These are phyloP conservation scores for Plasmodium blacklocki DNA, from an alignment of 169 alveolate species.

Conservation along the genomic window DNA sequence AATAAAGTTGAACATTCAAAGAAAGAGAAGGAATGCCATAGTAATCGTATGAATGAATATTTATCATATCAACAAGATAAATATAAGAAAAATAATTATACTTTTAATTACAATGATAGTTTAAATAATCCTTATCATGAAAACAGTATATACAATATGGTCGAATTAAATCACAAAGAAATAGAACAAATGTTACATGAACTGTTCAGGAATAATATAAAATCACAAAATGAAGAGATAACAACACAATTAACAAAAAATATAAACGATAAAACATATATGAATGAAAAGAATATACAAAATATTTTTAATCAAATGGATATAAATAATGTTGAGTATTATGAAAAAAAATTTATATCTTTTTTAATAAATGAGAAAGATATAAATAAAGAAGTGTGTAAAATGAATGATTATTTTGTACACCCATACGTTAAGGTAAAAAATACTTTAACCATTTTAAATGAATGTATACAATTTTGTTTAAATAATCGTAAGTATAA, in stretches of 20 bases:
- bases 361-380: slow-evolving; percentile 49
- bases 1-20: neutral
- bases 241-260: neutral
- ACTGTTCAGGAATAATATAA: too few species aligned
- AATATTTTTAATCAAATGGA: neutral
- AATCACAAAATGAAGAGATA: neutral
- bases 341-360: slow-evolving; percentile 41
- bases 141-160: neutral
- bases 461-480: slow-evolving; percentile 30
- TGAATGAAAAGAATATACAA: neutral
- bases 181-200: neutral
- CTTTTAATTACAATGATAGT: neutral
- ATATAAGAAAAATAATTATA: neutral
- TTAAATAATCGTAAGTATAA: slow-evolving; percentile 40
- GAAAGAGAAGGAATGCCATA: neutral
- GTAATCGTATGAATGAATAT: neutral
- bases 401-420: slow-evolving; percentile 2
- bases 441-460: slow-evolving; percentile 4
- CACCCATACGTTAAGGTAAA: neutral
- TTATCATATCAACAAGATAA: neutral
- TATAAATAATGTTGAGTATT: neutral
- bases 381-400: slow-evolving; percentile 5
- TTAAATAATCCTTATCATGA: neutral
- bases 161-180: neutral
- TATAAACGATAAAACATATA: neutral